These are phyloP conservation scores for Curvularia eragrostidis DNA, from an alignment of 2,329 filamentous ascomycete genomes.

Conservation along the genomic window DNA sequence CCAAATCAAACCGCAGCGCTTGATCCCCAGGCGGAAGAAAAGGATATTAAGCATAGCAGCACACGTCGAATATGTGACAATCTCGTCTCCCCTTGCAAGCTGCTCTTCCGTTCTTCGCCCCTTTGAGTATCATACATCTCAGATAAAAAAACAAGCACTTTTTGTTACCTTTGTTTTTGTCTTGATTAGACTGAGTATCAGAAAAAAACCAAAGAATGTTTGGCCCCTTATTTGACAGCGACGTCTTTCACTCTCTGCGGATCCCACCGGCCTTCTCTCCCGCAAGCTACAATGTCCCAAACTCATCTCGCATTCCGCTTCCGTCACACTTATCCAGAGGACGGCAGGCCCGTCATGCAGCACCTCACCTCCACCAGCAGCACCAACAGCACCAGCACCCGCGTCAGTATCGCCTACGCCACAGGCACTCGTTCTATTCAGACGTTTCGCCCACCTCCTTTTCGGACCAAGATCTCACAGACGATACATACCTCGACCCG, in stretches of 20 bases:
- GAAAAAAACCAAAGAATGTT: conserved; percentile 9
- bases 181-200: background rate
- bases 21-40: background rate
- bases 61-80: background rate
- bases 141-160: background rate
- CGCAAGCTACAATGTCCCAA: conserved; percentile 1
- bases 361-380: background rate
- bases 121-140: background rate
- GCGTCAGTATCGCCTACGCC: background rate
- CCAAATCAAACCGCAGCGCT: background rate
- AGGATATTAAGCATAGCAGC: background rate
- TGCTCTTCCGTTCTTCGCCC: background rate
- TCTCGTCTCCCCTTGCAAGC: background rate
- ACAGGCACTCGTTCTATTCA: background rate
- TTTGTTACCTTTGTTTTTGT: background rate
- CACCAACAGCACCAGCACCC: background rate
- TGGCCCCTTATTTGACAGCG: background rate
- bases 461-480: background rate
- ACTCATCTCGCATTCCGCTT: background rate
- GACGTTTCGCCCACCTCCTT: background rate
- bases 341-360: background rate
- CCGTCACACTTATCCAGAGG: background rate
- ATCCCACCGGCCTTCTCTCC: conserved; percentile 3
- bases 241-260: conserved; percentile 10
- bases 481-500: background rate